Base-by-base conservation (phyloP, 306 rosid genomes). In the Sechiopsis laciniata region DNA sequence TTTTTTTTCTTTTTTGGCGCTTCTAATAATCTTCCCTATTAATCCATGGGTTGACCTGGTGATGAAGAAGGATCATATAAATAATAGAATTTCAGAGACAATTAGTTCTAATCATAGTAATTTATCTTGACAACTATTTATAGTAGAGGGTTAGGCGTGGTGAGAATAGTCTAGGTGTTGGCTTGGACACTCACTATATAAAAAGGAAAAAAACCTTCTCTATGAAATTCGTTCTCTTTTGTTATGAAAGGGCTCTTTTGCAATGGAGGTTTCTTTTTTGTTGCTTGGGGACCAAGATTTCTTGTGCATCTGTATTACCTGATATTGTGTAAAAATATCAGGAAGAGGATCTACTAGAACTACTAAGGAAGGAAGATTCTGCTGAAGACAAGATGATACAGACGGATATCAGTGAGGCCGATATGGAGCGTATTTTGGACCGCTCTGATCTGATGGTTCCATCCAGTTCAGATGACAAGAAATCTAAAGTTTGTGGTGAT, bases 331-430 rank as follows among this genome's bases (percentile, higher is more conserved):
- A 3, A 1, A 7, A 13, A 50, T 24, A 29, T 48, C 46, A 69
- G 59, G 74, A 69, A 69, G 95, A 87, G 68, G 96, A 89, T 81
- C 48, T 95, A 66, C 55, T 88, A 69, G 86, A 82, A 45, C 77
- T 95, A 76, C 92, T 95, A 64, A 84, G 80, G 29, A 92, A 91
- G 1, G 95, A 87, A 71, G 97, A 89, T 65, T 78, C 89, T 56
- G 95, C 84, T 1, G 97, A 95, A 78, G 99, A 91, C 77, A 95
- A 85, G 82, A 75, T 81, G 84, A 71, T 95, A 58, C 99, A 89
- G 45, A 89, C 88, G 3, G 92, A 81, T 19, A 87, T 91, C 40
- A 85, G 84, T 16, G 88, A 89, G 5, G 86, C 85, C 60, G 92
- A 95, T 82, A 73, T 95, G 81, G 90, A 82, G 74, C 85, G 72